These are phyloP conservation scores for Paecilomyces niveus DNA, from an alignment of 2,329 filamentous ascomycete genomes.

Conservation along the genomic window DNA sequence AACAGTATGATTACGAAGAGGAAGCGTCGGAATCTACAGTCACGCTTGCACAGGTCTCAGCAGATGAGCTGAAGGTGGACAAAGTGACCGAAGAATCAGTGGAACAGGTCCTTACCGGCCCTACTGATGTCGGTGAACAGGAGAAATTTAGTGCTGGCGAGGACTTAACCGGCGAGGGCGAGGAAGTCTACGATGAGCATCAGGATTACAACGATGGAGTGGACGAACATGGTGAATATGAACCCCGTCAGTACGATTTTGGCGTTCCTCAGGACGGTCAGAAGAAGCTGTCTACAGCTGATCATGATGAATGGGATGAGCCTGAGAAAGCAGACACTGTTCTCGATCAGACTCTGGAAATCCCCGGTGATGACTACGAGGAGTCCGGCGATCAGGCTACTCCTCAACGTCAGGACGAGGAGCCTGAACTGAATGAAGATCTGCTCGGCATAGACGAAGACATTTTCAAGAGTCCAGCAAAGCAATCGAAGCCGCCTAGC, in stretches of 20 bases:
- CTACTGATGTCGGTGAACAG: background rate
- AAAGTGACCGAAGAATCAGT: constrained; percentile 2
- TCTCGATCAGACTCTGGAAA: constrained; percentile 8
- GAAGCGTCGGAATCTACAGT: constrained; percentile 21
- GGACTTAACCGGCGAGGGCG: constrained; percentile 2
- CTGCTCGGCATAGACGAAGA: constrained; percentile 27
- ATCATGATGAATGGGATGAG: constrained; percentile 6
- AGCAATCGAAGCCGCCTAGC: constrained; percentile 2
- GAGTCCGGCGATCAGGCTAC: constrained; percentile 6
- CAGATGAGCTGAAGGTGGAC: constrained; percentile 9
- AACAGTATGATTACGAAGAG: constrained; percentile 20
- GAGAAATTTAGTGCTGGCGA: constrained; percentile 1
- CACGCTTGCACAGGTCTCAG: constrained; percentile 17
- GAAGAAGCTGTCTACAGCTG: background rate
- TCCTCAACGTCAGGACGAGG: constrained; percentile 3
- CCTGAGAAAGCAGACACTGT: constrained; percentile 6
- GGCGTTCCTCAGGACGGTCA: background rate
- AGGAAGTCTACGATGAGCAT: constrained; percentile 1
- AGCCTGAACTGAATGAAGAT: constrained; percentile 16
- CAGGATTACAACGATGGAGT: constrained; percentile 1
- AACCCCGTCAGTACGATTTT: background rate
- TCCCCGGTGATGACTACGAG: constrained; percentile 8
- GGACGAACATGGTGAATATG: background rate
- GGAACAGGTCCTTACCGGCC: constrained; percentile 6
- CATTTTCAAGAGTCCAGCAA: constrained; percentile 19